Conservation (phyloP, 371 early-diverging fungal species). For the Apophysomyces sp. region DNA sequence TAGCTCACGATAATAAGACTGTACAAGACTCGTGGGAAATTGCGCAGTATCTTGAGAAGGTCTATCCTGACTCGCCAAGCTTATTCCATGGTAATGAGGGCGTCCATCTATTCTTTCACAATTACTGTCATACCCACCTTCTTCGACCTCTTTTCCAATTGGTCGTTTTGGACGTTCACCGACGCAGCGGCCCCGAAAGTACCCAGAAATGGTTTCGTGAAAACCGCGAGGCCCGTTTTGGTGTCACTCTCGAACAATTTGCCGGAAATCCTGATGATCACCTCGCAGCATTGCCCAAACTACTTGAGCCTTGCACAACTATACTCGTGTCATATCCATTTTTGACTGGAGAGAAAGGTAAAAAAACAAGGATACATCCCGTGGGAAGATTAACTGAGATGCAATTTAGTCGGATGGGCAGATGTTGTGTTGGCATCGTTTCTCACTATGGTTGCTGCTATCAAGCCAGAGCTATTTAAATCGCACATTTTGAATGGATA, state of each 20-base stretch:
- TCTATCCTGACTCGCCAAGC: conserved; percentile 10
- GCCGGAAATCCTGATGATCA: conserved; percentile 8
- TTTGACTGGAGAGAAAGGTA: conserved; percentile 17
- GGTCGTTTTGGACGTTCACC: conserved; percentile 1
- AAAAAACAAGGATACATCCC: conserved; percentile 2
- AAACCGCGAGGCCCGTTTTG: conserved; percentile 4
- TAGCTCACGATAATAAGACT: conserved; percentile 7
- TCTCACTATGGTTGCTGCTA: conserved; percentile 1
- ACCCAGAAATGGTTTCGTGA: conserved; percentile 6
- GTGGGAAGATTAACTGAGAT: conserved; percentile 7
- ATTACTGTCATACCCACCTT: conserved; percentile 8
- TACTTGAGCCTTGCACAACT: neutral
- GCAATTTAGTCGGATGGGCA: conserved; percentile 12
- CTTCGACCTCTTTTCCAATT: conserved; percentile 6
- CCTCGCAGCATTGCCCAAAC: neutral
- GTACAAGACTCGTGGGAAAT: conserved; percentile 24
- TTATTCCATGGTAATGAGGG: conserved; percentile 2
- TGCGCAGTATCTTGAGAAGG: conserved; percentile 19
- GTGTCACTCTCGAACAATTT: conserved; percentile 6
- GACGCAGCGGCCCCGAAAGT: neutral
- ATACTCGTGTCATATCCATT: conserved; percentile 10
- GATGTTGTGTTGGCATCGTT: conserved; percentile 16
- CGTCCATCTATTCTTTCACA: conserved; percentile 16
- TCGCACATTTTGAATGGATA: conserved; percentile 10
- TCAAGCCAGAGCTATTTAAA: conserved; percentile 14